These are phyloP conservation scores for Acanthochlamys bracteata DNA, from an alignment of 106 monocot genomes.

Conservation along the genomic window DNA sequence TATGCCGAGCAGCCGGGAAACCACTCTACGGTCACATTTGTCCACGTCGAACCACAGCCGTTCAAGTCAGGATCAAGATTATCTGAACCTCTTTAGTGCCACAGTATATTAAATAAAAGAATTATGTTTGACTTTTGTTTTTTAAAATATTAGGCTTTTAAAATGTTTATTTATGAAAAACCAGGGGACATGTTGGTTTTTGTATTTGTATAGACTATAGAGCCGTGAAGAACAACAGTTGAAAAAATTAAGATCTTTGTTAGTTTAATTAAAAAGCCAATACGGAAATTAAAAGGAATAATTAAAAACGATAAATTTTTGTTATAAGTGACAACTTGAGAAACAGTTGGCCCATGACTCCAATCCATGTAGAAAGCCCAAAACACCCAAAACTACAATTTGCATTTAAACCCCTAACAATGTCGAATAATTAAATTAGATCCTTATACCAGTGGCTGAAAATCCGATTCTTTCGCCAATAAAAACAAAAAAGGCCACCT, in stretches of 20 bases:
- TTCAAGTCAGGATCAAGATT: constrained; percentile 75
- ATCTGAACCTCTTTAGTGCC: constrained; percentile 88
- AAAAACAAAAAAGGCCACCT: no score
- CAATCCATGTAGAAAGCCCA: constrained; percentile 45
- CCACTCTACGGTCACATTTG: constrained; percentile 55
- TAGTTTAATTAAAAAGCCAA: background rate
- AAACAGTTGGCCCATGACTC: constrained; percentile 68
- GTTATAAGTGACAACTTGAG: constrained; percentile 49
- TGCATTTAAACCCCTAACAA: no score
- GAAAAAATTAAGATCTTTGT: no score
- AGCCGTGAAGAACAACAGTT: no score
- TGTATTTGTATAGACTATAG: no score
- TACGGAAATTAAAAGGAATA: no score
- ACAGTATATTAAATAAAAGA: constrained; percentile 13
- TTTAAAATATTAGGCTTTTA: no score
- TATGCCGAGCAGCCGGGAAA: constrained; percentile 55
- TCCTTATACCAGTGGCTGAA: background rate
- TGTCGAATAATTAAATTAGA: background rate
- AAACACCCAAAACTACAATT: background rate
- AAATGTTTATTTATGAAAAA: no score
- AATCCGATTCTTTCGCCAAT: no score
- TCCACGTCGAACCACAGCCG: constrained; percentile 58
- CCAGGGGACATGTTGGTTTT: no score
- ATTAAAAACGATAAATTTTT: background rate
- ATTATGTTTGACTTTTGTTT: background rate